Evolutionary conservation across 805 yeast genomes (phyloP).

Genomic region (Candida yuanshanica): DNA sequence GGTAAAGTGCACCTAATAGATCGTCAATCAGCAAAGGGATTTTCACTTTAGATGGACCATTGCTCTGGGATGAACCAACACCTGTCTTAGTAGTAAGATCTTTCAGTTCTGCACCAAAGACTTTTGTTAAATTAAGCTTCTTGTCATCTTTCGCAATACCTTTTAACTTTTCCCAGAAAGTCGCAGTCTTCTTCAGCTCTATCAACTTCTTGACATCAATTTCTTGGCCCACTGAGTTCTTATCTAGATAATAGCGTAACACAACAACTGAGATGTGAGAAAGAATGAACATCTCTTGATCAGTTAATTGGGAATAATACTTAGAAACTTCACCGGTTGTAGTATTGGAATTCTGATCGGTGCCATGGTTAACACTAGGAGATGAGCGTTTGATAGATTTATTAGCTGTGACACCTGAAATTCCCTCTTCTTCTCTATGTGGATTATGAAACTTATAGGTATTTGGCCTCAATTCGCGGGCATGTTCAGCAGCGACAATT

Average conservation of each 20-base stretch:
- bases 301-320: conserved; percentile 60
- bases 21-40: conserved; percentile 89
- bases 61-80: conserved; percentile 77
- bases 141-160: conserved; percentile 23
- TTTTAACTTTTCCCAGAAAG: conserved; percentile 41
- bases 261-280: conserved; percentile 56
- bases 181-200: conserved; percentile 29
- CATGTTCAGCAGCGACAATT: conserved; percentile 95
- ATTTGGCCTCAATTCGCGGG: conserved; percentile 87
- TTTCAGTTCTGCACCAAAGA: conserved; percentile 76
- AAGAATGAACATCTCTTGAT: conserved; percentile 51
- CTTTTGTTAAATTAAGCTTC: conserved; percentile 29
- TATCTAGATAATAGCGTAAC: conserved; percentile 26
- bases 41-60: conserved; percentile 71
- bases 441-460: conserved; percentile 77
- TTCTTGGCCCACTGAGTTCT: conserved; percentile 31
- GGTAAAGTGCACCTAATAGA: conserved; percentile 72
- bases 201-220: conserved; percentile 27
- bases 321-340: conserved; percentile 26
- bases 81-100: conserved; percentile 66
- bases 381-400: conserved; percentile 14
- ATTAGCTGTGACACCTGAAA: conserved; percentile 14
- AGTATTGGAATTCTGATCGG: background rate
- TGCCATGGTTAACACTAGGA: conserved; percentile 7
- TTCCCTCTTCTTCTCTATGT: conserved; percentile 18